Evolutionary conservation across 495 filamentous ascomycete species (phyloP).

Genomic region (Immersiella caudata): DNA sequence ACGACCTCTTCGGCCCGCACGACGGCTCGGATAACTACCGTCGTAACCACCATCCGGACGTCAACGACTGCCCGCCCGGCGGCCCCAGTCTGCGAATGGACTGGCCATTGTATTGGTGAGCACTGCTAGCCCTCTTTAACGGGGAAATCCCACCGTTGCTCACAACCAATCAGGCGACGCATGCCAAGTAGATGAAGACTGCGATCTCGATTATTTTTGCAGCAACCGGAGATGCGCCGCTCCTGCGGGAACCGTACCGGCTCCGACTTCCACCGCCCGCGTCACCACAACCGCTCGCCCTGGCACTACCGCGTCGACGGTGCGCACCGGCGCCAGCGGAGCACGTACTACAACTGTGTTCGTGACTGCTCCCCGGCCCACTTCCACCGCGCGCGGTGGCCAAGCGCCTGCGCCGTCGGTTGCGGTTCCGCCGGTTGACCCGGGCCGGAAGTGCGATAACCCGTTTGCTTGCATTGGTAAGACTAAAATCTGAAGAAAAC

Average conservation of each 20-base stretch:
- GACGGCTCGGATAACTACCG: background rate
- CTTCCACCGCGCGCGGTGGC: background rate
- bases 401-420: slow-evolving; percentile 23
- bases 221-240: slow-evolving; percentile 21
- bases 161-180: slow-evolving; percentile 24
- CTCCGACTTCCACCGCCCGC: slow-evolving; percentile 13
- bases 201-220: slow-evolving; percentile 30
- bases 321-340: background rate
- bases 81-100: slow-evolving; percentile 24
- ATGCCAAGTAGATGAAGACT: slow-evolving; percentile 29
- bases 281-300: background rate
- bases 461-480: slow-evolving; percentile 34
- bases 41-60: background rate
- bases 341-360: slow-evolving; percentile 16
- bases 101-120: slow-evolving; percentile 34
- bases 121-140: background rate
- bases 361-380: slow-evolving; percentile 9
- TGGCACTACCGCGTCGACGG: background rate
- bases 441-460: slow-evolving; percentile 16
- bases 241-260: background rate
- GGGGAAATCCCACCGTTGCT: background rate
- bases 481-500: slow-evolving; percentile 7
- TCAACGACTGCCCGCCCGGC: background rate
- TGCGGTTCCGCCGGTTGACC: background rate
- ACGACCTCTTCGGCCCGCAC: no score